phyloP scores from a whole-genome alignment of 179 eudicot genomes.

The Corrigiola litoralis region DNA sequence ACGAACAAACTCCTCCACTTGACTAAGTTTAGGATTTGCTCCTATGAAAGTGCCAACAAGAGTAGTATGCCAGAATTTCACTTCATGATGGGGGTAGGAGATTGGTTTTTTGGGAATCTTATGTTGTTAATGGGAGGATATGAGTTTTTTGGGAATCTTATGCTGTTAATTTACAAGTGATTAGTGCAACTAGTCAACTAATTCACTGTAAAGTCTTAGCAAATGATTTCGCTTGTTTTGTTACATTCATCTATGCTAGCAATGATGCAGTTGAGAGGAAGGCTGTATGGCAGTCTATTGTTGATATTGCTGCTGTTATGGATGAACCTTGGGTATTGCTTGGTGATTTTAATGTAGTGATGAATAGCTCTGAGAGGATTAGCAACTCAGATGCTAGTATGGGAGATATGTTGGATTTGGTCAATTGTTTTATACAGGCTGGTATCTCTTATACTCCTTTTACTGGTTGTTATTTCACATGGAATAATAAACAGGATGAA shows the following conservation, averaged over 20 bases:
- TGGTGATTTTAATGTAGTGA: background rate
- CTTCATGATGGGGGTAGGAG: background rate
- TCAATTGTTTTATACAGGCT: background rate
- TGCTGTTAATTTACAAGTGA: background rate
- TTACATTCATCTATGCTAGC: background rate
- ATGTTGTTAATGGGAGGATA: background rate
- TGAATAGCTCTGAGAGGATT: background rate
- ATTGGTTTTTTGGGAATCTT: background rate
- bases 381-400: background rate
- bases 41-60: background rate
- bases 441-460: background rate
- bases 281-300: background rate
- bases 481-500: background rate
- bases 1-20: background rate
- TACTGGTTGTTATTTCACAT: background rate
- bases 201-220: background rate
- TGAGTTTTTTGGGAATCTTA: background rate
- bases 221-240: background rate
- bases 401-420: background rate
- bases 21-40: background rate
- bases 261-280: background rate
- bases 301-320: background rate
- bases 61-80: background rate
- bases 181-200: background rate
- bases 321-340: background rate